These are phyloP conservation scores for Prunella vulgaris DNA, from an alignment of 257 asterid genomes.

Conservation along the genomic window DNA sequence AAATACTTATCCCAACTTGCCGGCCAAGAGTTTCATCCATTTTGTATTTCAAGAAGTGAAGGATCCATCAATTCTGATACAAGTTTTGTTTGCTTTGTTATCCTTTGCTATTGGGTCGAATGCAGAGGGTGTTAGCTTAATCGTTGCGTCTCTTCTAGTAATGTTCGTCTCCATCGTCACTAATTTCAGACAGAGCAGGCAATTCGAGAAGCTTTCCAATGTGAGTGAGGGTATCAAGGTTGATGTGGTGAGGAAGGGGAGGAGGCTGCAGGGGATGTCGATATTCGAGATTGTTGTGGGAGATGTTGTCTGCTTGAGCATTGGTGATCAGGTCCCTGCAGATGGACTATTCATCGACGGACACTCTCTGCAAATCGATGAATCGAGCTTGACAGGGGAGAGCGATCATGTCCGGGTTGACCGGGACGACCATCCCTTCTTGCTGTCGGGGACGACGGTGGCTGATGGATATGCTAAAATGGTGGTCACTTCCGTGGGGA, in stretches of 20 bases:
- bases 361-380: conserved; percentile 34
- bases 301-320: conserved; percentile 31
- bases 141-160: conserved; percentile 31
- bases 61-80: conserved; percentile 38
- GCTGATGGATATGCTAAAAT: conserved; percentile 33
- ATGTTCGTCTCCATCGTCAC: conserved; percentile 21
- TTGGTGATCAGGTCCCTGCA: conserved; percentile 44
- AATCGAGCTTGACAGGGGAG: conserved; percentile 38
- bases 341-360: conserved; percentile 42
- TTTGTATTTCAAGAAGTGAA: conserved; percentile 25
- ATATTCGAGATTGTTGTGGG: conserved; percentile 30
- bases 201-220: conserved; percentile 26
- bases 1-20: conserved; percentile 13
- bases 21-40: conserved; percentile 10
- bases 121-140: neutral
- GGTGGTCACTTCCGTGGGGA: conserved; percentile 30
- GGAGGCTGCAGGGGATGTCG: conserved; percentile 19
- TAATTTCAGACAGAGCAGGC: conserved; percentile 29
- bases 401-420: conserved; percentile 25
- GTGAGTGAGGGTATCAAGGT: conserved; percentile 12
- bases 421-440: conserved; percentile 12
- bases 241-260: conserved; percentile 26
- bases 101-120: too few relatives aligned
- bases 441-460: conserved; percentile 31
- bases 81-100: too few relatives aligned